These are phyloP conservation scores for Apodospora peruviana DNA, from an alignment of 495 filamentous ascomycete species.

Conservation along the genomic window DNA sequence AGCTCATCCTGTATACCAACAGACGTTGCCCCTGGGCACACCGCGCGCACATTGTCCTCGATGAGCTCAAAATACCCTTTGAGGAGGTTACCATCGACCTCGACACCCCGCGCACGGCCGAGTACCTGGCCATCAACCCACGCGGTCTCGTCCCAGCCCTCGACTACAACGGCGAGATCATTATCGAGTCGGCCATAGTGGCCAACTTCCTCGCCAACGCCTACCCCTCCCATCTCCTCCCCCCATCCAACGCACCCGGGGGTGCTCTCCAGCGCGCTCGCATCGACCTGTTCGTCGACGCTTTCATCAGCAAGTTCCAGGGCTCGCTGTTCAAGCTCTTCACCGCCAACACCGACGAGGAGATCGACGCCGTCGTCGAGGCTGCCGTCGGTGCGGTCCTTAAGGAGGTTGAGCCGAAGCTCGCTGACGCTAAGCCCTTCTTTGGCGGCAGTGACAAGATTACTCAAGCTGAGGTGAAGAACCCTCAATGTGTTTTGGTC, in stretches of 20 bases:
- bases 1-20: conserved; percentile 66
- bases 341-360: conserved; percentile 31
- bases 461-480: conserved; percentile 80
- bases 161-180: conserved; percentile 63
- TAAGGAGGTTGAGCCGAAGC: conserved; percentile 71
- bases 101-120: conserved; percentile 63
- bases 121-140: conserved; percentile 83
- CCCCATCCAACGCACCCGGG: conserved; percentile 34
- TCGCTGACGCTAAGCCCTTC: conserved; percentile 64
- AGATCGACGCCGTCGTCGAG: conserved; percentile 28
- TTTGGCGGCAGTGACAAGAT: conserved; percentile 74
- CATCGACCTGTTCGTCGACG: conserved; percentile 71
- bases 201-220: conserved; percentile 62
- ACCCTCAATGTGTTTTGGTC: conserved; percentile 18
- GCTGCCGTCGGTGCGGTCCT: conserved; percentile 48
- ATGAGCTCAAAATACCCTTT: conserved; percentile 65
- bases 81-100: conserved; percentile 81
- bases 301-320: conserved; percentile 60
- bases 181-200: conserved; percentile 71
- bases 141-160: conserved; percentile 74
- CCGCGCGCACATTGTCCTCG: conserved; percentile 71
- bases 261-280: conserved; percentile 55
- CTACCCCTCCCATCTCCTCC: conserved; percentile 47
- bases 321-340: conserved; percentile 39
- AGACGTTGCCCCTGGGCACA: conserved; percentile 76